Conservation (phyloP, 2,329 filamentous ascomycete species). For the Cladosporium sp. region DNA sequence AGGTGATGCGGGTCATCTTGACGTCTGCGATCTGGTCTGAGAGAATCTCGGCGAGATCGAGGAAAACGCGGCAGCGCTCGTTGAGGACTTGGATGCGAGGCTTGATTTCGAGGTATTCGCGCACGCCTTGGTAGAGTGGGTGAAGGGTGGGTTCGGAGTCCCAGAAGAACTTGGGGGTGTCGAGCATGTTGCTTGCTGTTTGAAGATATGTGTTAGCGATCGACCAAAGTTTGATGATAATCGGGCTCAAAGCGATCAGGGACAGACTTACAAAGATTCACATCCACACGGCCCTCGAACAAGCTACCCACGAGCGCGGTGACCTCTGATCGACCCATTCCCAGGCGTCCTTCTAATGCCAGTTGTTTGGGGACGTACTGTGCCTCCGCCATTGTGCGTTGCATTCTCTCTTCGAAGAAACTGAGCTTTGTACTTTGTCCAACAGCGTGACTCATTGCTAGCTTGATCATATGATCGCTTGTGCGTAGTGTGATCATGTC, state of each 20-base stretch:
- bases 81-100: slow-evolving; percentile 94
- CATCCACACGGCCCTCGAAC: slow-evolving; percentile 92
- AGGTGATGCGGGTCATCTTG: slow-evolving; percentile 94
- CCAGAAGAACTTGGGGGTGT: slow-evolving; percentile 98
- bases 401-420: slow-evolving; percentile 95
- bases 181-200: slow-evolving; percentile 89
- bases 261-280: slow-evolving; percentile 78
- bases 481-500: slow-evolving; percentile 98
- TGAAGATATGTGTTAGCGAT: neutral
- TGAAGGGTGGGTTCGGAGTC: slow-evolving; percentile 92
- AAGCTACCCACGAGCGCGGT: slow-evolving; percentile 85
- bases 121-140: slow-evolving; percentile 87
- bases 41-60: slow-evolving; percentile 92
- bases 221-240: neutral
- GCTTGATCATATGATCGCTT: slow-evolving; percentile 97
- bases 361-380: slow-evolving; percentile 87
- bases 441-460: slow-evolving; percentile 95
- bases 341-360: slow-evolving; percentile 82
- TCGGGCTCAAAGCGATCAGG: neutral
- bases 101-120: slow-evolving; percentile 97
- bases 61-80: slow-evolving; percentile 91
- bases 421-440: slow-evolving; percentile 95
- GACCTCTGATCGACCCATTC: slow-evolving; percentile 88
- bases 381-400: slow-evolving; percentile 85
- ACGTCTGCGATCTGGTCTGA: slow-evolving; percentile 88